These are phyloP conservation scores for Alternaria sp. DNA, from an alignment of 2,329 filamentous ascomycete genomes.

Conservation along the genomic window DNA sequence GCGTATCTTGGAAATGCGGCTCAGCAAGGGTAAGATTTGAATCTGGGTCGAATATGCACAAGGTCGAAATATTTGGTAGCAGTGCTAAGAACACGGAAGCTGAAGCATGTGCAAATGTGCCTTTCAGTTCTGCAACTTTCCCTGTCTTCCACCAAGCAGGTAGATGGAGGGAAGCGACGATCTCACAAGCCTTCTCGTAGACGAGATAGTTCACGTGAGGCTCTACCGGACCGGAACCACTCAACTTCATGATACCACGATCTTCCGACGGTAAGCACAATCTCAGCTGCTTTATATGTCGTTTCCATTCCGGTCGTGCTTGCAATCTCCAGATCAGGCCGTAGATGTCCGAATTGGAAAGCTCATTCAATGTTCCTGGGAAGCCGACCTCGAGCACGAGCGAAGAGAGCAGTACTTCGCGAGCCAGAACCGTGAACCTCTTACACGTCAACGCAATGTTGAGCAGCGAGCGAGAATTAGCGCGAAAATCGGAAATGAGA, in stretches of 20 bases:
- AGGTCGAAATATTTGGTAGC: conserved; percentile 6
- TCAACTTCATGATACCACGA: background rate
- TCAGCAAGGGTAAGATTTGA: background rate
- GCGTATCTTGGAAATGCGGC: background rate
- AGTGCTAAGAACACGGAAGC: conserved; percentile 4
- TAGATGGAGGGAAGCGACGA: conserved; percentile 2
- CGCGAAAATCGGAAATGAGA: conserved; percentile 12
- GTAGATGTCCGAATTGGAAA: background rate
- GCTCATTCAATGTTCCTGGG: background rate
- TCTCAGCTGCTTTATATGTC: conserved; percentile 15
- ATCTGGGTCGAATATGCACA: conserved; percentile 11
- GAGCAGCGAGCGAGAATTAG: background rate
- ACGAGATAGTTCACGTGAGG: background rate
- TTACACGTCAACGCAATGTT: conserved; percentile 20
- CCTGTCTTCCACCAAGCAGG: background rate
- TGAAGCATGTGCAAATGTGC: background rate
- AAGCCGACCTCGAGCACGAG: conserved; percentile 4
- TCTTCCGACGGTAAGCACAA: conserved; percentile 3
- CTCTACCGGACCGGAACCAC: background rate
- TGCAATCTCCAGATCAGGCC: conserved; percentile 5
- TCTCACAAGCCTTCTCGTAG: background rate
- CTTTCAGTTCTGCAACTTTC: background rate
- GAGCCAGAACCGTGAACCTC: conserved; percentile 12
- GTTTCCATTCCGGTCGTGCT: conserved; percentile 2
- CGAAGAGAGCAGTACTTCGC: conserved; percentile 6